These are phyloP conservation scores for Kwoniella heveanensis DNA, from an alignment of 768 basidiomycete genomes.

Conservation along the genomic window DNA sequence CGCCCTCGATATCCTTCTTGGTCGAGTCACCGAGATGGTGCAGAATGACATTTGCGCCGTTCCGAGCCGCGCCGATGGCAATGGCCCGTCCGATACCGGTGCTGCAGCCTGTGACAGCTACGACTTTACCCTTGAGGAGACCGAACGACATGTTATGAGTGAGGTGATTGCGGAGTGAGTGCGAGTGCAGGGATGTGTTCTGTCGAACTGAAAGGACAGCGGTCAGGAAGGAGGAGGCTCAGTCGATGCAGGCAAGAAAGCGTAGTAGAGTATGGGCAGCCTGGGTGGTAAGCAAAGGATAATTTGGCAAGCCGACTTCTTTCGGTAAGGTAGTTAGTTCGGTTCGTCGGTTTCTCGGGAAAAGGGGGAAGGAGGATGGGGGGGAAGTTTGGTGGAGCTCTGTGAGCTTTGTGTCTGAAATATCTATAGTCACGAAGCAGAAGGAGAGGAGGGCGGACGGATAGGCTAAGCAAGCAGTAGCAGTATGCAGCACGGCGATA, in stretches of 20 bases:
- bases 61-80: constrained; percentile 65
- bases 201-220: no score
- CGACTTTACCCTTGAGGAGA: constrained; percentile 61
- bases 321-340: neutral
- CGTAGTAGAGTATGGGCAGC: no score
- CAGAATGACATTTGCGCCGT: constrained; percentile 69
- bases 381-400: no score
- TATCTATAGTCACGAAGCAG: no score
- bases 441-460: no score
- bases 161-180: neutral
- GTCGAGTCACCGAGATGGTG: constrained; percentile 69
- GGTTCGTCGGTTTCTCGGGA: neutral
- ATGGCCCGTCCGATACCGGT: constrained; percentile 74
- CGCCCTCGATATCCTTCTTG: constrained; percentile 54
- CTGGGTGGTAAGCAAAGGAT: no score
- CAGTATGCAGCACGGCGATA: no score
- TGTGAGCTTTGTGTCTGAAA: no score
- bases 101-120: constrained; percentile 73
- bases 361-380: neutral
- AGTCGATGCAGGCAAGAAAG: no score
- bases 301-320: neutral
- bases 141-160: constrained; percentile 21
- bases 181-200: no score
- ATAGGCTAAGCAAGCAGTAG: no score
- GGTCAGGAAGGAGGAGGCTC: no score